These are phyloP conservation scores for Pseudocercospora crystallina DNA, from an alignment of 2,329 filamentous ascomycete genomes.

Conservation along the genomic window DNA sequence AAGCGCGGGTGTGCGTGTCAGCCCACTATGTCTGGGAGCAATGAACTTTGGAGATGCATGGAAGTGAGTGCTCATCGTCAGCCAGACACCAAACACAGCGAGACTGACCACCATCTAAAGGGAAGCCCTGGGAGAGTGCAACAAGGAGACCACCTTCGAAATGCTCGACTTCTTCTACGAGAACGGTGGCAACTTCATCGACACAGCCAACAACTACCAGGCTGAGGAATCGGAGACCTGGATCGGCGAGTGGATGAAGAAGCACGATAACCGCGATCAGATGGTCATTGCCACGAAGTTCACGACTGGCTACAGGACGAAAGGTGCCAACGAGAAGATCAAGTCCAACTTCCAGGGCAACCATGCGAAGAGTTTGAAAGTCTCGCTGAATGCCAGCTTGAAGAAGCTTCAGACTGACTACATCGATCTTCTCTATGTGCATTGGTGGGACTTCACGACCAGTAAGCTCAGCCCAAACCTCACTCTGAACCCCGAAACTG, in stretches of 20 bases:
- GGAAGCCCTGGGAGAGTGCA: constrained; percentile 30
- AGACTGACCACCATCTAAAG: constrained; percentile 40
- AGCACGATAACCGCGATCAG: constrained; percentile 20
- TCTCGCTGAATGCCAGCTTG: constrained; percentile 41
- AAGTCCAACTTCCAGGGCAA: constrained; percentile 50
- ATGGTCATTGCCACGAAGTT: constrained; percentile 51
- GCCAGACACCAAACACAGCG: too few species aligned
- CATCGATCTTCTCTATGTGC: constrained; percentile 56
- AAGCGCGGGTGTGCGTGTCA: constrained; percentile 52
- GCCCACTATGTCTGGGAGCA: constrained; percentile 54
- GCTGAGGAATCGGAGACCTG: constrained; percentile 36
- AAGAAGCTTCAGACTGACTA: constrained; percentile 65
- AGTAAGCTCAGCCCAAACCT: constrained; percentile 27
- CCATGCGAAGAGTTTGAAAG: constrained; percentile 60
- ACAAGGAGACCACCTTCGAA: constrained; percentile 33
- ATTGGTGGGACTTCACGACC: constrained; percentile 64
- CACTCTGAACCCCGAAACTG: neutral
- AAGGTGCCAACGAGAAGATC: constrained; percentile 12
- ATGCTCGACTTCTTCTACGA: constrained; percentile 37
- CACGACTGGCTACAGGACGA: constrained; percentile 55
- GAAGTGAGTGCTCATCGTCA: constrained; percentile 26
- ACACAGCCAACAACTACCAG: constrained; percentile 37
- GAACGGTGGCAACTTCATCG: constrained; percentile 36
- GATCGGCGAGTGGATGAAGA: constrained; percentile 35
- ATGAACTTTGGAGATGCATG: constrained; percentile 58